Evolutionary conservation across 352 stramenopile genomes (phyloP).

Genomic region (Phytophthora crassamura): DNA sequence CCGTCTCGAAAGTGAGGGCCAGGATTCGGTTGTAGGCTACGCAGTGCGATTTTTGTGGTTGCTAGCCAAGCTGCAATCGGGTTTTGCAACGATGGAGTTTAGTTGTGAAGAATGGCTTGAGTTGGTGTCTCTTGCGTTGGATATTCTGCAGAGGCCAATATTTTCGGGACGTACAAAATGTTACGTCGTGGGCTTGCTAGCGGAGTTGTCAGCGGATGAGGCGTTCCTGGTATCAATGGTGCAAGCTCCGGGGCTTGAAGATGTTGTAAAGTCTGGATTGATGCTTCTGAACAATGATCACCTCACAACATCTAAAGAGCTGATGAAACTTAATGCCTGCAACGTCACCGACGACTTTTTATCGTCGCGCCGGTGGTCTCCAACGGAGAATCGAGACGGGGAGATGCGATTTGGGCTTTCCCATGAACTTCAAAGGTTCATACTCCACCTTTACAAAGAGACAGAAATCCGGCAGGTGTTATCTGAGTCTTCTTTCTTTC

Average conservation of each 20-base stretch:
- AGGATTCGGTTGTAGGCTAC: conserved; percentile 5
- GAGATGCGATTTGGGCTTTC: conserved; percentile 6
- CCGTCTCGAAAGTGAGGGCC: background rate
- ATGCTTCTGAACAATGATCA: background rate
- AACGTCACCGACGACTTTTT: conserved; percentile 8
- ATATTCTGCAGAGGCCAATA: conserved; percentile 5
- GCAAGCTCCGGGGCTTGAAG: background rate
- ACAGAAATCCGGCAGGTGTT: conserved; percentile 1
- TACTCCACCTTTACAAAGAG: conserved; percentile 1
- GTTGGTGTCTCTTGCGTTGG: background rate
- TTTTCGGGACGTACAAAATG: conserved; percentile 4
- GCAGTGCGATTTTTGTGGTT: conserved; percentile 15
- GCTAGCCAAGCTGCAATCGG: background rate
- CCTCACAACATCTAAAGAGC: background rate
- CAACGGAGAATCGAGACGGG: background rate
- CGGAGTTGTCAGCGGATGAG: conserved; percentile 5
- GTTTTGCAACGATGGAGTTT: no score
- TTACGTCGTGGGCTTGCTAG: conserved; percentile 17
- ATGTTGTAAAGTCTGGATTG: conserved; percentile 9
- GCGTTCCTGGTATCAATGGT: background rate
- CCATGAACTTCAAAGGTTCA: conserved; percentile 12
- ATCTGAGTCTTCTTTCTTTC: conserved; percentile 14
- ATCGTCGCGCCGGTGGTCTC: conserved; percentile 10
- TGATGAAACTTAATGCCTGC: background rate
- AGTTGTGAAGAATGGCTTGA: no score